Evolutionary conservation across 352 stramenopile species (phyloP).

Genomic region (Blastocystis sp.): DNA sequence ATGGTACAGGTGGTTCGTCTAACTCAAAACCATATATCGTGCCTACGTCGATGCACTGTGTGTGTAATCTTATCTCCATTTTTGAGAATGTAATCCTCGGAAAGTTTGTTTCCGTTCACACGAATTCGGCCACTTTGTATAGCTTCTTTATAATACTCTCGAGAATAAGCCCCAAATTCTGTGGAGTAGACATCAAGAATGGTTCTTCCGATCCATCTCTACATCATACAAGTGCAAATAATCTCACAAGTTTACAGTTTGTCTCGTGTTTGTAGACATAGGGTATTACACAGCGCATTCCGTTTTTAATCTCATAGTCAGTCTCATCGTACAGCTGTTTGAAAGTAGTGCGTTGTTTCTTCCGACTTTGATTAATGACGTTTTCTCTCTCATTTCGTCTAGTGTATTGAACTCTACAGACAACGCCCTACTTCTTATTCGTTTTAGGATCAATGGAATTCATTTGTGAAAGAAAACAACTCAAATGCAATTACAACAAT

Average conservation of each 20-base stretch:
- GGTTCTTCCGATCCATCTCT: constrained; percentile 36
- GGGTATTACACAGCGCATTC: constrained; percentile 52
- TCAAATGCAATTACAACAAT: too few relatives aligned
- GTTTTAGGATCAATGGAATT: too few relatives aligned
- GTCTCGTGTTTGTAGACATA: constrained; percentile 60
- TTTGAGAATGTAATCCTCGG: not conserved
- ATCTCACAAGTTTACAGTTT: constrained; percentile 37
- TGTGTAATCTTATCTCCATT: constrained; percentile 48
- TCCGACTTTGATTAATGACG: constrained; percentile 1
- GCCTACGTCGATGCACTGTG: constrained; percentile 43
- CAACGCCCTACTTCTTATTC: not conserved
- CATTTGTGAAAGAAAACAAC: too few relatives aligned
- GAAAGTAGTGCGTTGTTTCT: constrained; percentile 39
- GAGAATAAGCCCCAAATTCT: constrained; percentile 58
- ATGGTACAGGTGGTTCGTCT: constrained; percentile 53
- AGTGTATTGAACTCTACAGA: not conserved
- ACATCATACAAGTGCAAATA: not conserved
- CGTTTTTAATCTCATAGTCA: constrained; percentile 31
- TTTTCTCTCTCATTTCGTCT: constrained; percentile 6
- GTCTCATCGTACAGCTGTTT: constrained; percentile 49
- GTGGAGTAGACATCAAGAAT: constrained; percentile 50
- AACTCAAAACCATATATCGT: not conserved
- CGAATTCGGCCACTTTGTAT: constrained; percentile 22
- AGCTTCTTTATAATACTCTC: constrained; percentile 49
- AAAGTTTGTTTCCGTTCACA: constrained; percentile 10